A percentile compares a stretch with the other conserved stretches of the same genome.
Evolutionary conservation across 2,329 filamentous ascomycete species (phyloP).

Genomic region (Grosmannia huntii): DNA sequence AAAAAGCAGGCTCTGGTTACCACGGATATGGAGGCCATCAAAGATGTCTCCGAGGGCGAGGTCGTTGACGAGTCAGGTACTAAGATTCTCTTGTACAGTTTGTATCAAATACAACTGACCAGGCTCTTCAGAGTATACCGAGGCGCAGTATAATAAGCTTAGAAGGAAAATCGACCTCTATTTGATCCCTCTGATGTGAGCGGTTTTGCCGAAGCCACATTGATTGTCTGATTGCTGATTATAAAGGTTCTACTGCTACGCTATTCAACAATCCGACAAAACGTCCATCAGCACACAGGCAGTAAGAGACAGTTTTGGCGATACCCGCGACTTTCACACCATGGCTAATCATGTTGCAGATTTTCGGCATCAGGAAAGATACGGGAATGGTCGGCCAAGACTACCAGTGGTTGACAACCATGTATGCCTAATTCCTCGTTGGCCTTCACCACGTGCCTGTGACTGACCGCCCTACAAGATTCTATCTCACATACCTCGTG

Average conservation of each 20-base stretch:
- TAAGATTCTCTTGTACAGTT: background rate
- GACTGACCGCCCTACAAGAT: background rate
- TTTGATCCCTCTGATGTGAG: constrained; percentile 1
- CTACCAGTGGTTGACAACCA: constrained; percentile 19
- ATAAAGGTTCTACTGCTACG: constrained; percentile 24
- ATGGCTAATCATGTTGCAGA: background rate
- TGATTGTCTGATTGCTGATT: background rate
- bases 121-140: constrained; percentile 1
- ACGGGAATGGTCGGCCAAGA: constrained; percentile 15
- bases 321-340: background rate
- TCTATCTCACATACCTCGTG: constrained; percentile 20
- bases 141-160: constrained; percentile 6
- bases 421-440: constrained; percentile 7
- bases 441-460: background rate
- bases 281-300: constrained; percentile 26
- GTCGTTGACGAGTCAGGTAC: background rate
- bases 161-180: constrained; percentile 5
- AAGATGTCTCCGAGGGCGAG: background rate
- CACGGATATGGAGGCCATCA: background rate
- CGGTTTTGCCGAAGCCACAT: no score
- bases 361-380: constrained; percentile 21
- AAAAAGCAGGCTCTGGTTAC: no score
- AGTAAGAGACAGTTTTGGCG: constrained; percentile 7
- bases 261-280: constrained; percentile 35
- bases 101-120: background rate